These are phyloP conservation scores for Aspergillus sp. DNA, from an alignment of 2,329 filamentous ascomycete species.

Conservation along the genomic window DNA sequence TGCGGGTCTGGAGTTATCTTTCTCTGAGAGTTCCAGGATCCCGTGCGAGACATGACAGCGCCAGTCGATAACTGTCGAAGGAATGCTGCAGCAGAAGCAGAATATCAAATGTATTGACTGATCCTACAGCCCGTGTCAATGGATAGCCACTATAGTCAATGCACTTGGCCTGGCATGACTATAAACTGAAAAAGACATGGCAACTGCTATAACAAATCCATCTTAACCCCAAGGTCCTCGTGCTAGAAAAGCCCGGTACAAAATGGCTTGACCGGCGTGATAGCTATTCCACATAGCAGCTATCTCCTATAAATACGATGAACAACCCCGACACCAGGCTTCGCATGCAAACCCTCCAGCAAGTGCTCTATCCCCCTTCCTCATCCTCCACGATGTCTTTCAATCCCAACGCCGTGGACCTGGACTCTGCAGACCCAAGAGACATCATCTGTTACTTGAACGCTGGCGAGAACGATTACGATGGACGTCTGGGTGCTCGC, in stretches of 20 bases:
- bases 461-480: constrained; percentile 10
- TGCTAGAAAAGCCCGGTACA: neutral
- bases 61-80: too few species aligned
- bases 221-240: neutral
- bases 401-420: constrained; percentile 10
- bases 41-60: neutral
- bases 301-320: neutral
- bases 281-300: neutral
- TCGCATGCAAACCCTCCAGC: neutral
- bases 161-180: too few species aligned
- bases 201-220: too few species aligned
- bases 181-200: too few species aligned
- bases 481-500: constrained; percentile 13
- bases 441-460: constrained; percentile 13
- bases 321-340: neutral
- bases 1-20: neutral
- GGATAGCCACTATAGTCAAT: too few species aligned
- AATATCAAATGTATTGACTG: neutral
- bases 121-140: too few species aligned
- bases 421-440: constrained; percentile 8
- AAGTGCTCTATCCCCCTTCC: neutral
- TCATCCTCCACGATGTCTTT: constrained; percentile 7
- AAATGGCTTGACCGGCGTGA: neutral
- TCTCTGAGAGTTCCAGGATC: neutral
- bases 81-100: neutral